These are phyloP conservation scores for Trichothecium roseum DNA, from an alignment of 2,329 filamentous ascomycete species.

Conservation along the genomic window DNA sequence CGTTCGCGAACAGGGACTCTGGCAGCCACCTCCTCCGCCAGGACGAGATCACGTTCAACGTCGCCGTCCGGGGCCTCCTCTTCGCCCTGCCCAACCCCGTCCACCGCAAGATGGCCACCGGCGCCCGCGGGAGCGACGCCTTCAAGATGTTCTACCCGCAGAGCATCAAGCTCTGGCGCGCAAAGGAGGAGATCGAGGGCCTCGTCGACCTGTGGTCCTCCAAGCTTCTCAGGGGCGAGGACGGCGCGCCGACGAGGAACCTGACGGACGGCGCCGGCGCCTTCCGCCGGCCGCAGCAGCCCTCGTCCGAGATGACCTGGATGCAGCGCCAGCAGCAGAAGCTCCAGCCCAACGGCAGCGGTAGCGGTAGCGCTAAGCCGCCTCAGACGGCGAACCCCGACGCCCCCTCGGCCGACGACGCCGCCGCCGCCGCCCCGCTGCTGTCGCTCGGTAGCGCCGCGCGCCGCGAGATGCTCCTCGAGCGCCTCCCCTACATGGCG, in stretches of 20 bases:
- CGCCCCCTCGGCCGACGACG: constrained; percentile 10
- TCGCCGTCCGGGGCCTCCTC: constrained; percentile 75
- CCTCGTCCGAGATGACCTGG: constrained; percentile 18
- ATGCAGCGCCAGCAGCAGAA: constrained; percentile 22
- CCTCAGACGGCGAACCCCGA: no score
- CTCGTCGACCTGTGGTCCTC: constrained; percentile 60
- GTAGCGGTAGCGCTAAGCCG: no score
- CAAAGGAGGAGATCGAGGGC: constrained; percentile 70
- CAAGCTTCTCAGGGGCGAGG: constrained; percentile 46
- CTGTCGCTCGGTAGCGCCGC: constrained; percentile 55
- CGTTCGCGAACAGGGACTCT: constrained; percentile 41
- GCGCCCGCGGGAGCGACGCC: constrained; percentile 44
- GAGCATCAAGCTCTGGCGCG: constrained; percentile 72
- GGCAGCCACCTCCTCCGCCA: constrained; percentile 71
- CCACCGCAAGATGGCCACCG: constrained; percentile 47
- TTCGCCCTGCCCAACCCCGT: constrained; percentile 82
- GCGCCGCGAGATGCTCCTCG: constrained; percentile 66
- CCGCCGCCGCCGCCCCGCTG: constrained; percentile 23
- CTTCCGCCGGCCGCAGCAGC: constrained; percentile 32
- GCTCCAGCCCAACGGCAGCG: constrained; percentile 1
- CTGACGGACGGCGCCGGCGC: constrained; percentile 35
- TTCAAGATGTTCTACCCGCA: constrained; percentile 91
- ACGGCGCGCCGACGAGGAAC: constrained; percentile 21
- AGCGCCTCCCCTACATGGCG: constrained; percentile 78
- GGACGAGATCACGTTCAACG: constrained; percentile 89